Percentiles rank a stretch among this genome's conserved stretches.
Conservation (phyloP, 2,329 filamentous ascomycete species). For the Phymatotrichopsis omnivora region DNA sequence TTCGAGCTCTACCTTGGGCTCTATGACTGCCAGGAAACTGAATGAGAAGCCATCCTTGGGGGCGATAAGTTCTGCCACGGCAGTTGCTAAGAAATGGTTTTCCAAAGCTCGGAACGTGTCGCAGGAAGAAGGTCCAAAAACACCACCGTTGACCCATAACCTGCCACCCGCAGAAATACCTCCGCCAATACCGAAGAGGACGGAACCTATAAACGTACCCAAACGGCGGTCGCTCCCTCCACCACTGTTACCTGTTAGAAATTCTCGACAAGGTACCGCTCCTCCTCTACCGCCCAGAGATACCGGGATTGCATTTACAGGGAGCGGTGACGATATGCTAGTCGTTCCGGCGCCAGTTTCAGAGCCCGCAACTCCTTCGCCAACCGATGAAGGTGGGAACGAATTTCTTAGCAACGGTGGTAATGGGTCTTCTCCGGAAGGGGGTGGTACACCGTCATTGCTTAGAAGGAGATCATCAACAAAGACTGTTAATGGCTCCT, state of each 20-base stretch:
- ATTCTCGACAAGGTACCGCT: constrained; percentile 27
- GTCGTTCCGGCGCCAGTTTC: constrained; percentile 26
- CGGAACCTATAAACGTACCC: constrained; percentile 48
- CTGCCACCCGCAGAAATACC: constrained; percentile 28
- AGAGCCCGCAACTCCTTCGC: constrained; percentile 21
- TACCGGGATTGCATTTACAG: constrained; percentile 15
- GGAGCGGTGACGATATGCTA: constrained; percentile 20
- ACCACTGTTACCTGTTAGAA: constrained; percentile 34
- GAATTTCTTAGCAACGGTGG: constrained; percentile 16
- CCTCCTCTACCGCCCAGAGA: constrained; percentile 25
- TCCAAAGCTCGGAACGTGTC: constrained; percentile 27
- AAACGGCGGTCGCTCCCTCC: constrained; percentile 54
- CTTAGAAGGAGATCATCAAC: constrained; percentile 10
- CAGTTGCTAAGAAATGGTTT: constrained; percentile 51
- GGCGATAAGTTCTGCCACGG: constrained; percentile 43
- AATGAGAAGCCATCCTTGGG: constrained; percentile 37
- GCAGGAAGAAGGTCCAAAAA: constrained; percentile 17
- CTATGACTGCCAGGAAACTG: constrained; percentile 25
- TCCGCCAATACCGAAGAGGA: constrained; percentile 32
- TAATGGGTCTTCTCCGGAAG: constrained; percentile 10
- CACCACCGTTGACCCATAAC: background rate
- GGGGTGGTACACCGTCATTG: constrained; percentile 12
- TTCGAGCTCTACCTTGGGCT: constrained; percentile 2
- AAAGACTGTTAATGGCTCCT: constrained; percentile 7
- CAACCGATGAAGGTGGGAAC: constrained; percentile 10